Base-by-base conservation (phyloP, 1,139 yeast genomes). In the Blastobotrys capitulatus region DNA sequence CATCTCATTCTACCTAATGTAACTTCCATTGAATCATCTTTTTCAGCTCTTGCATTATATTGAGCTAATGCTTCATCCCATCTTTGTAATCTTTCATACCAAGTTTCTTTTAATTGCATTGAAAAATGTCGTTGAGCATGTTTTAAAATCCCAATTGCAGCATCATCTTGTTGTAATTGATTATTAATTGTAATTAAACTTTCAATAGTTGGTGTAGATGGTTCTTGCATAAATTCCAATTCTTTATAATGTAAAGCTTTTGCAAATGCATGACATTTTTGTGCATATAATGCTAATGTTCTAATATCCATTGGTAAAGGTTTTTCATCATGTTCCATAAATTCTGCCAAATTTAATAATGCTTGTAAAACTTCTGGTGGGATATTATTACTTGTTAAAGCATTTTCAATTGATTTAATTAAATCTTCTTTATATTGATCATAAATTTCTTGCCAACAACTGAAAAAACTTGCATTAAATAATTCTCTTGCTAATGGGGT, bases 1-100 rank as follows among this genome's bases (percentile, higher is more conserved):
- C 97, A 90, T 67, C 97, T 79, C 97, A 94, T 89, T 63, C 90
- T 89, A 70, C 99, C 99, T 90, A 92, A 82, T 1, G 92, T 85
- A 2, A 89, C 83, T 57, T 92, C 97, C 58, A 76, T 68, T 9
- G 74, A 66, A 25, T 73, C 69, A 52, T 75, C 79, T 44, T 69
- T 73, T 6, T 75, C 66, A 54, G 79, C 85, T 63, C 92, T 73
- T 58, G 82, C 86, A 57, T 83, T 84, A 63, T 94, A 94, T 0
- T 97, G 97, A 48, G 80, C 78, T 56, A 92, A 72, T 0, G 99
- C 99, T 68, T 94, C 98, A 57, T 92, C 97, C 99, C 99, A 94
- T 56, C 97, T 77, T 62, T 90, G 97, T 42, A 94, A 72, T 65
- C 90, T 92, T 65, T 92, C 98, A 61, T 87, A 92, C 98, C 98